phyloP scores from a whole-genome alignment of 2,329 filamentous ascomycete genomes.

The Saccharata proteae region DNA sequence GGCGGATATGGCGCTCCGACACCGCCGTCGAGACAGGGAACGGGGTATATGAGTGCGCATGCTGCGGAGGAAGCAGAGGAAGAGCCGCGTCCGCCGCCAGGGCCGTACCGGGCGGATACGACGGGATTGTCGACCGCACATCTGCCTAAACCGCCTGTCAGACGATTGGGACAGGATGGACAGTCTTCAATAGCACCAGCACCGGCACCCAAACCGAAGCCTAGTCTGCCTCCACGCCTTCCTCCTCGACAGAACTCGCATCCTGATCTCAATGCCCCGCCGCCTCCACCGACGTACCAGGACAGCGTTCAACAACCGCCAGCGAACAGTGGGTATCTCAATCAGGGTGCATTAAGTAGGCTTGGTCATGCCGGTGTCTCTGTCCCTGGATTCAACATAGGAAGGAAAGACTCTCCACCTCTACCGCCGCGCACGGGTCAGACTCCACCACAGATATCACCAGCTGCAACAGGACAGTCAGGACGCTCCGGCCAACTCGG shows the following conservation, averaged over 20 bases:
- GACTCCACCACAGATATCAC: constrained; percentile 12
- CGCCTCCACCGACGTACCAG: constrained; percentile 38
- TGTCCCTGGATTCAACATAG: constrained; percentile 68
- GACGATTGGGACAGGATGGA: constrained; percentile 26
- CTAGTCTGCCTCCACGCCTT: constrained; percentile 48
- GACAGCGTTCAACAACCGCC: constrained; percentile 22
- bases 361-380: constrained; percentile 64
- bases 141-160: constrained; percentile 58
- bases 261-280: constrained; percentile 30
- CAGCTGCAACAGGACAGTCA: constrained; percentile 10
- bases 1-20: too few species aligned
- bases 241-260: constrained; percentile 55
- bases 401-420: constrained; percentile 27
- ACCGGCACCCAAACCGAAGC: constrained; percentile 8
- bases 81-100: constrained; percentile 34
- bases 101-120: constrained; percentile 58
- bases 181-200: constrained; percentile 15
- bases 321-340: constrained; percentile 29
- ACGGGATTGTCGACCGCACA: constrained; percentile 58
- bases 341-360: constrained; percentile 50
- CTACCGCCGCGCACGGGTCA: constrained; percentile 12
- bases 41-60: constrained; percentile 2
- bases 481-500: constrained; percentile 37
- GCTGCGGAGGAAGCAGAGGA: constrained; percentile 24
- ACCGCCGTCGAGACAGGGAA: not conserved